Base-by-base conservation (phyloP, 176 grass and related monocot genomes). In the Puya raimondii region DNA sequence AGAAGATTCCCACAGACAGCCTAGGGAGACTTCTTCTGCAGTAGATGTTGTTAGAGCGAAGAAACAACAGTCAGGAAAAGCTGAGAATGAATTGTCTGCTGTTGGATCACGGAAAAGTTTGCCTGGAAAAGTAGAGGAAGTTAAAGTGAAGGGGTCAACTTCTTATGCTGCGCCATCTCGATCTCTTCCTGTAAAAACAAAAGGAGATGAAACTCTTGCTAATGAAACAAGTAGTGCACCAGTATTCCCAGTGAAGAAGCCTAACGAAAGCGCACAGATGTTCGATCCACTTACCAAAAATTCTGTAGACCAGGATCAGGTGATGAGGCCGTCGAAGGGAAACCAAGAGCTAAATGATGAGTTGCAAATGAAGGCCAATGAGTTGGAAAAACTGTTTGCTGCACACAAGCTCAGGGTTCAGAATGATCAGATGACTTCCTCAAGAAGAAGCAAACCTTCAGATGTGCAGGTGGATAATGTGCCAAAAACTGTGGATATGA, bases 351-450 rank as follows among this genome's bases (percentile, higher is more conserved):
- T 67, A 64, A 82, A 94, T 80, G 86, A 84, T 74, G 86, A 89
- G 78, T 72, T 92, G 29, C 84, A 87, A 81, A 90, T 87, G 79
- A 97, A 92, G 50, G 93, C 93, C 52, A 87, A 90, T 70, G 93
- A 92, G 50, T 76, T 97, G 77, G 89, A 97, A 79, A 97, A 97
- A 78, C 72, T 90, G 70, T 97, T 90, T 81, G 89, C 89, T 67
- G 89, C 84, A 52, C 89, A 92, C 65, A 92, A 97, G 76, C 75
- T 90, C 61, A 80, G 77, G 68, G 68, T 51, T 66, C 76, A 67
- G 15, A 80, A 49, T 63, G 82, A 85, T 49, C 78, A 75, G 50
- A 74, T 75, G 70, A 65, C 76, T 73, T 90, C 87, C 63, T 80
- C 79, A 72, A 68, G 93, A 64, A 89, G 89, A 86, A 81, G 72